Conservation (phyloP, 768 basidiomycete genomes). For the Calocybe gangraenosa region DNA sequence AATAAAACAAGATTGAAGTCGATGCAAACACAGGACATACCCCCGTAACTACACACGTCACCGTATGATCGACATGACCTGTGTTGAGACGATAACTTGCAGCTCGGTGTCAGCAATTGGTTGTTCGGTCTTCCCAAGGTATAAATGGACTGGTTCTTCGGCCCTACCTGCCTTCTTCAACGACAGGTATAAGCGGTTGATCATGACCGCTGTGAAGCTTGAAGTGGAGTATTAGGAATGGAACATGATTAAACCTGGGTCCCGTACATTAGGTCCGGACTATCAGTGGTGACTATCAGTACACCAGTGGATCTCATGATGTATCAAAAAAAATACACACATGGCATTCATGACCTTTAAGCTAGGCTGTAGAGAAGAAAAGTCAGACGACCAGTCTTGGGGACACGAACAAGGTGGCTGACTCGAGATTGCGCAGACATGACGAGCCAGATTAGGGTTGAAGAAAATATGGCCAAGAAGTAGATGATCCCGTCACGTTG, state of each 20-base stretch:
- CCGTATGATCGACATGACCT: slow-evolving; percentile 6
- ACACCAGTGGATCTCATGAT: background rate
- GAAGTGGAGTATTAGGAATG: background rate
- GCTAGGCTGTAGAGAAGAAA: background rate
- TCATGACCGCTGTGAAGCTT: slow-evolving; percentile 19
- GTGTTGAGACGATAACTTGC: slow-evolving; percentile 9
- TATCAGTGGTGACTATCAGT: background rate
- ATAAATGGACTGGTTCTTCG: background rate
- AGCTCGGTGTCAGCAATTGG: slow-evolving; percentile 4
- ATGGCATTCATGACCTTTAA: slow-evolving; percentile 9
- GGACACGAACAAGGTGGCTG: background rate
- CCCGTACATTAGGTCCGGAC: slow-evolving; percentile 11
- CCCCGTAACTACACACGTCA: no score
- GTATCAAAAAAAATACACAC: slow-evolving; percentile 3
- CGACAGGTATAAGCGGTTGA: slow-evolving; percentile 18
- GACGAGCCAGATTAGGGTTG: slow-evolving; percentile 17
- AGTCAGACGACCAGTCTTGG: background rate
- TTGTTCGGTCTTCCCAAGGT: background rate
- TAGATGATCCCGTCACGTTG: slow-evolving; percentile 18
- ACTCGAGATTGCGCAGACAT: background rate
- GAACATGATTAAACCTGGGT: background rate
- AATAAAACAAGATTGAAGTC: no score
- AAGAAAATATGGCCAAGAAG: slow-evolving; percentile 20
- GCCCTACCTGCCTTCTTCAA: slow-evolving; percentile 15
- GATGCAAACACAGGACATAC: no score